These are phyloP conservation scores for Leishmania lainsoni DNA, from an alignment of 208 protist species.

Conservation along the genomic window DNA sequence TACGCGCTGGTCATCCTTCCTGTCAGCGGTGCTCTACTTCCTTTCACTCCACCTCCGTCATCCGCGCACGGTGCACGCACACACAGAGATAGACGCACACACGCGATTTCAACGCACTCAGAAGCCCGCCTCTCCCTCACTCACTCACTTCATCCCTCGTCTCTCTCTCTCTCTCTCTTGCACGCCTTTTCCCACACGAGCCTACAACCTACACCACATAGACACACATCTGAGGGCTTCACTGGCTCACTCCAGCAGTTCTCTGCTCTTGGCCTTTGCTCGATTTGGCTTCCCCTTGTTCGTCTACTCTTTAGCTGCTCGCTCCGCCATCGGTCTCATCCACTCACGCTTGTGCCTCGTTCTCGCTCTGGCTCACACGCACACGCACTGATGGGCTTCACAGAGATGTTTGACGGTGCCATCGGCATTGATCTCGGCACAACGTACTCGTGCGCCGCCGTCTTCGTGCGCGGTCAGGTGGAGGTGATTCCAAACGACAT, in stretches of 20 bases:
- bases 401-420: conserved; percentile 58
- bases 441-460: conserved; percentile 96
- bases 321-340: not conserved
- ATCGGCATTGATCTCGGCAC: conserved; percentile 96
- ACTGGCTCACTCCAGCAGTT: not conserved
- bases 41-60: not conserved
- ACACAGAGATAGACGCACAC: not conserved
- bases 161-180: not conserved
- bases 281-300: not conserved
- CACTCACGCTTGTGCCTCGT: not conserved
- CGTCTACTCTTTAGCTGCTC: not conserved
- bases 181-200: not conserved
- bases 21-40: not conserved
- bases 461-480: conserved; percentile 71
- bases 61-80: not conserved
- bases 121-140: not conserved
- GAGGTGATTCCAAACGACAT: conserved; percentile 99
- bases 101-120: not conserved
- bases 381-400: conserved; percentile 16
- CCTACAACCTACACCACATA: no score
- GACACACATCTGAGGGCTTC: not conserved
- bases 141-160: not conserved
- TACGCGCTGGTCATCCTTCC: not conserved
- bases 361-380: not conserved
- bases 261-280: not conserved